Percentiles rank a stretch among this genome's conserved stretches.
Conservation (phyloP, 768 basidiomycete species). For the Phlebiopsis gigantea region DNA sequence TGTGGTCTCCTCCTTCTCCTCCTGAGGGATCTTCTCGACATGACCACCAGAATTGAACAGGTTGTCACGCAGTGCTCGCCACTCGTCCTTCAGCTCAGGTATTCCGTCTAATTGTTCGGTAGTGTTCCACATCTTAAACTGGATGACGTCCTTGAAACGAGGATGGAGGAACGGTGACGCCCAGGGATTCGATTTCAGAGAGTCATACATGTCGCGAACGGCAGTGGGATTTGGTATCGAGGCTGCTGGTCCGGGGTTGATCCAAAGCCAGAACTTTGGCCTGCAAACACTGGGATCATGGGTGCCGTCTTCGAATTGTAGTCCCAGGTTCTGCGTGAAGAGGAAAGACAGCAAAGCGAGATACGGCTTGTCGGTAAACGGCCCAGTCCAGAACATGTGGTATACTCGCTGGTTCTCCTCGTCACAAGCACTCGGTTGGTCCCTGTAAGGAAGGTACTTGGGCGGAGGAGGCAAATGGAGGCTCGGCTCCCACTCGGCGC, state of each 20-base stretch:
- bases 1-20: conserved; percentile 31
- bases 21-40: conserved; percentile 58
- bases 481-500: conserved; percentile 56
- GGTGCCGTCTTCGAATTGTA: conserved; percentile 55
- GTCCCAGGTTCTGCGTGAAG: conserved; percentile 89
- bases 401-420: conserved; percentile 82
- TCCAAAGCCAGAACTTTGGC: conserved; percentile 97
- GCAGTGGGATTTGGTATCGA: conserved; percentile 62
- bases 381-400: conserved; percentile 99
- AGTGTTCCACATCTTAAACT: conserved; percentile 98
- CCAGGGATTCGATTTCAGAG: conserved; percentile 86
- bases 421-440: conserved; percentile 66
- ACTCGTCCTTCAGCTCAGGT: conserved; percentile 85
- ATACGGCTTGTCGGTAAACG: conserved; percentile 99
- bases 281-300: conserved; percentile 61
- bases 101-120: conserved; percentile 93
- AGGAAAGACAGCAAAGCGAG: conserved; percentile 91
- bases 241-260: conserved; percentile 96
- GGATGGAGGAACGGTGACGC: conserved; percentile 91
- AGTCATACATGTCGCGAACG: conserved; percentile 73
- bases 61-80: conserved; percentile 69
- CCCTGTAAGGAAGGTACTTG: conserved; percentile 51
- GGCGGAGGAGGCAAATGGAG: conserved; percentile 46
- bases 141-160: conserved; percentile 86
- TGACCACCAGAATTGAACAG: conserved; percentile 88